Evolutionary conservation across 225 moss, liverwort and hornwort genomes (phyloP).

Genomic region (Climacium dendroides): DNA sequence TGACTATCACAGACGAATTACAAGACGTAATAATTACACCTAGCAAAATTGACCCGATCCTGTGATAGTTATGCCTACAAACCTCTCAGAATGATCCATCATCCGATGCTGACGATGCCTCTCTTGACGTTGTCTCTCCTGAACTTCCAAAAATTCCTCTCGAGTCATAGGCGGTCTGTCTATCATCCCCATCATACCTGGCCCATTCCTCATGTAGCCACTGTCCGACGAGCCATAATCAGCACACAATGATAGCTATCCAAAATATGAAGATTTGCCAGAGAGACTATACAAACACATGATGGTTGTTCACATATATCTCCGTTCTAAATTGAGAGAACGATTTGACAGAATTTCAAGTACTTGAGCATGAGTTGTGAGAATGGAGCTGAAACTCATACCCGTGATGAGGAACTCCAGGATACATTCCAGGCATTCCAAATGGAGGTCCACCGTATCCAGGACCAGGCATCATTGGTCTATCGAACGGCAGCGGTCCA

Average conservation of each 20-base stretch:
- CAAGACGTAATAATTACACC: neutral
- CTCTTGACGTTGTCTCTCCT: slow-evolving; percentile 86
- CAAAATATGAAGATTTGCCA: neutral
- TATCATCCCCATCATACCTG: slow-evolving; percentile 65
- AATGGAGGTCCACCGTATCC: slow-evolving; percentile 72
- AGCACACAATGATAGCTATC: neutral
- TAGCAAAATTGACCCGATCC: neutral
- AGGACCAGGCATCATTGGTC: slow-evolving; percentile 74
- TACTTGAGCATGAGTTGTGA: neutral
- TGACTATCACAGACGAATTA: neutral
- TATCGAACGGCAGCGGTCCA: slow-evolving; percentile 63
- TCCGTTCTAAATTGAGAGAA: neutral
- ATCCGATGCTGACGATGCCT: slow-evolving; percentile 64
- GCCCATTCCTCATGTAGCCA: slow-evolving; percentile 72
- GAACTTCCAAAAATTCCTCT: slow-evolving; percentile 90
- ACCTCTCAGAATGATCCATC: slow-evolving; percentile 78
- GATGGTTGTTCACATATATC: neutral
- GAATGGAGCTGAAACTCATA: slow-evolving; percentile 8
- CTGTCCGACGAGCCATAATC: slow-evolving; percentile 24
- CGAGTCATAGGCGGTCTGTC: slow-evolving; percentile 78
- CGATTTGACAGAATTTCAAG: neutral
- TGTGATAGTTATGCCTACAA: neutral
- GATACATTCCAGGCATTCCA: slow-evolving; percentile 76
- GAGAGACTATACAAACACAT: neutral
- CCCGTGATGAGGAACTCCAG: slow-evolving; percentile 74